These are phyloP conservation scores for Xanthoconium stramineum DNA, from an alignment of 768 basidiomycete genomes.

Conservation along the genomic window DNA sequence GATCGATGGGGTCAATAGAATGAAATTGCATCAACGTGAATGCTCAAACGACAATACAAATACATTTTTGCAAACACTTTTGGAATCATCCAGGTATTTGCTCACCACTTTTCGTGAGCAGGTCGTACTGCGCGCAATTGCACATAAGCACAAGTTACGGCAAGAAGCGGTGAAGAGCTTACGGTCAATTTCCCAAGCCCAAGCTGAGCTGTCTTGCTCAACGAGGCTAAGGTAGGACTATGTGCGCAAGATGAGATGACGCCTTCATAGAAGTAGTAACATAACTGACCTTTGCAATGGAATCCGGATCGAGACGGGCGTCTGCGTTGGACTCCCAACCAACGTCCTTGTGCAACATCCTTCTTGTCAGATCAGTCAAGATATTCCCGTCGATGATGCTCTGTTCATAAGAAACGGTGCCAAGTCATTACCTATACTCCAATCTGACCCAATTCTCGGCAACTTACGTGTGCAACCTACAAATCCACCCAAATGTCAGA, in stretches of 20 bases:
- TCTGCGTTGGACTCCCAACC: conserved; percentile 46
- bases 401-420: conserved; percentile 29
- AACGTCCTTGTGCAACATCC: conserved; percentile 24
- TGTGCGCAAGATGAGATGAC: not conserved
- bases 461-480: conserved; percentile 64
- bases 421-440: not conserved
- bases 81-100: not conserved
- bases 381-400: conserved; percentile 68
- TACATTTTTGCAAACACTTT: not conserved
- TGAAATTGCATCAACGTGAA: not conserved
- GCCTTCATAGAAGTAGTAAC: not conserved
- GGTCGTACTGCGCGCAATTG: conserved; percentile 38
- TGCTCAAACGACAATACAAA: not conserved
- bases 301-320: conserved; percentile 54
- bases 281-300: conserved; percentile 60
- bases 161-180: conserved; percentile 26
- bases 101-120: conserved; percentile 53
- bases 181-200: conserved; percentile 82
- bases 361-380: conserved; percentile 36
- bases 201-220: conserved; percentile 67
- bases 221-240: conserved; percentile 66
- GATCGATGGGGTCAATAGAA: not conserved
- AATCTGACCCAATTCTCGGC: not conserved
- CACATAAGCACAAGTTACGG: not conserved
- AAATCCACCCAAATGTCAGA: not conserved